Conservation (phyloP, 495 filamentous ascomycete species). For the Haplographium delicatum region DNA sequence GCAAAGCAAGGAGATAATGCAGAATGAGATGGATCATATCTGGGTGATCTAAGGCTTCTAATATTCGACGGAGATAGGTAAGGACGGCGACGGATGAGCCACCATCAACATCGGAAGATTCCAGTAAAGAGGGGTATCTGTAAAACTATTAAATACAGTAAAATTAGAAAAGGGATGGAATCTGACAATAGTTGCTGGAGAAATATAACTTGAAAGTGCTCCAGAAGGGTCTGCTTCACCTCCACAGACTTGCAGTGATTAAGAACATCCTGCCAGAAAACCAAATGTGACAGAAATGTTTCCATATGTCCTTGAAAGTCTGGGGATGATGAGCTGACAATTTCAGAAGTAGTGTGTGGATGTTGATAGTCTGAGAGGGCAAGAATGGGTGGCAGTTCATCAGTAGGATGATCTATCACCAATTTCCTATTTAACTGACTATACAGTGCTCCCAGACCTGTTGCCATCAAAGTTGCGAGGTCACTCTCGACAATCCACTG, state of each 20-base stretch:
- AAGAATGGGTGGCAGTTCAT: constrained; percentile 73
- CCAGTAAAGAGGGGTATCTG: constrained; percentile 90
- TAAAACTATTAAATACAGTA: constrained; percentile 13
- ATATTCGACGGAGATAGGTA: constrained; percentile 85
- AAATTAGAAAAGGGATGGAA: background rate
- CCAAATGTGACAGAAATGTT: constrained; percentile 88
- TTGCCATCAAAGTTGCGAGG: constrained; percentile 94
- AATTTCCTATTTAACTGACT: constrained; percentile 84
- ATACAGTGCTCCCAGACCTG: constrained; percentile 89
- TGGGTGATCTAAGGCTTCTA: constrained; percentile 85
- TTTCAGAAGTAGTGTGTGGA: constrained; percentile 54
- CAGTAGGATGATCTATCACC: constrained; percentile 53
- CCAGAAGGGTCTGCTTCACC: constrained; percentile 84
- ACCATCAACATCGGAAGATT: constrained; percentile 94
- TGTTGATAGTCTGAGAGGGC: constrained; percentile 78
- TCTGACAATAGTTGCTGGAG: constrained; percentile 89
- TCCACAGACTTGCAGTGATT: constrained; percentile 90
- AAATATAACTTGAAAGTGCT: constrained; percentile 97
- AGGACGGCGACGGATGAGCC: constrained; percentile 94
- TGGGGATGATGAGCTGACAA: constrained; percentile 62
- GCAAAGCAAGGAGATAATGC: constrained; percentile 82
- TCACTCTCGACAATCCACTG: constrained; percentile 97
- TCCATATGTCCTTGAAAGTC: constrained; percentile 76
- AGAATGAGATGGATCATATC: constrained; percentile 90
- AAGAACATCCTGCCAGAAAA: constrained; percentile 97